phyloP scores from a whole-genome alignment of 148 eudicot species.

The Spergularia marina region DNA sequence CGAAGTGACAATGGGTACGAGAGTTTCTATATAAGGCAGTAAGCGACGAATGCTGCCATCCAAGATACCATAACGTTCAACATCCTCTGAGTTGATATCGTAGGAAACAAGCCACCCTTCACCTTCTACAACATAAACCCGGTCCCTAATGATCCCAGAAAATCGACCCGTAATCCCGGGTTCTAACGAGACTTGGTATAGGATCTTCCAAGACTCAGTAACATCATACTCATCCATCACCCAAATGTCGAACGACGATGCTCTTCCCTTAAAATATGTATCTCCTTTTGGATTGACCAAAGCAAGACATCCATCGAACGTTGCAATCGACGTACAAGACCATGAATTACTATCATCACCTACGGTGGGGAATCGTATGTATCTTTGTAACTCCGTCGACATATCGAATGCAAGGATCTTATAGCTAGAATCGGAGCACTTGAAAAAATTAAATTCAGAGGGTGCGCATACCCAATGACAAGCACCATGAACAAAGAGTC shows the following conservation, averaged over 20 bases:
- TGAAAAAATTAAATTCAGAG: background rate
- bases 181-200: background rate
- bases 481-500: background rate
- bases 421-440: background rate
- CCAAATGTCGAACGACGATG: background rate
- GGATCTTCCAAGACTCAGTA: background rate
- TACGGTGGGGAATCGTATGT: background rate
- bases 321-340: background rate
- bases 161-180: background rate
- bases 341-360: background rate
- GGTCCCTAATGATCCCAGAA: background rate
- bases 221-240: background rate
- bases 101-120: background rate
- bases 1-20: background rate
- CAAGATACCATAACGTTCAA: background rate
- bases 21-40: background rate
- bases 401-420: conserved; percentile 4
- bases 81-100: background rate
- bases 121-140: background rate
- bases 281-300: background rate
- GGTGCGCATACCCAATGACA: background rate
- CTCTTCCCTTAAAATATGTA: background rate
- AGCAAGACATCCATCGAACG: background rate
- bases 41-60: background rate
- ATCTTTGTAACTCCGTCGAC: background rate